Evolutionary conservation across 2,329 filamentous ascomycete genomes (phyloP).

Genomic region (Aspergillus melleus): DNA sequence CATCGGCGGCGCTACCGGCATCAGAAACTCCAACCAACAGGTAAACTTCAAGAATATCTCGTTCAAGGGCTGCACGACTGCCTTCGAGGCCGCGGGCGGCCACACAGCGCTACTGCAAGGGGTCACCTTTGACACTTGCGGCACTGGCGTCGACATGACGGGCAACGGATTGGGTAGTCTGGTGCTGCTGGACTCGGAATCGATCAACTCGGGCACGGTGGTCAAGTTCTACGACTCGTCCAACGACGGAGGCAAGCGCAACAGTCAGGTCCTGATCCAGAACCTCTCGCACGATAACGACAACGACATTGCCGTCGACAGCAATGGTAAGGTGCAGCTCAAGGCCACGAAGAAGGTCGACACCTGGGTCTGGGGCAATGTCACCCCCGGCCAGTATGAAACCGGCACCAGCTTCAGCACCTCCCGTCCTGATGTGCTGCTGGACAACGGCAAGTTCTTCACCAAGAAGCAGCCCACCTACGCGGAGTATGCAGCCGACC

Average conservation of each 20-base stretch:
- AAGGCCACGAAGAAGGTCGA: slow-evolving; percentile 21
- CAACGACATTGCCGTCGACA: slow-evolving; percentile 31
- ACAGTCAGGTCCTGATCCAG: slow-evolving; percentile 31
- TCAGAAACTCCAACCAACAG: slow-evolving; percentile 33
- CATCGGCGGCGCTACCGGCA: slow-evolving; percentile 28
- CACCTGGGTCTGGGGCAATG: slow-evolving; percentile 37
- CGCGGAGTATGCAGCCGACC: slow-evolving; percentile 39
- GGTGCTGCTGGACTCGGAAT: slow-evolving; percentile 30
- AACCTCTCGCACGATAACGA: slow-evolving; percentile 24
- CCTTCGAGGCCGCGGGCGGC: slow-evolving; percentile 43
- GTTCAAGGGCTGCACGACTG: slow-evolving; percentile 61
- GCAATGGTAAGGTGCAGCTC: slow-evolving; percentile 21
- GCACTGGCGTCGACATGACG: slow-evolving; percentile 30
- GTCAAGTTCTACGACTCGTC: slow-evolving; percentile 30
- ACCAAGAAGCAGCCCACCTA: slow-evolving; percentile 47
- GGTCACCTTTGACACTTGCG: slow-evolving; percentile 28
- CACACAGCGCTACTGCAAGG: slow-evolving; percentile 28
- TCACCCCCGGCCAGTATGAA: slow-evolving; percentile 29
- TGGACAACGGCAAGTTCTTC: slow-evolving; percentile 42
- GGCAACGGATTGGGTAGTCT: slow-evolving; percentile 26
- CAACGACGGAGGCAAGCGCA: slow-evolving; percentile 25
- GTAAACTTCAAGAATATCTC: slow-evolving; percentile 49
- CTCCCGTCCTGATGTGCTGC: slow-evolving; percentile 30
- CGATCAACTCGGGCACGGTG: slow-evolving; percentile 24
- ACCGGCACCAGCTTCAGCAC: slow-evolving; percentile 32